Percentiles rank a stretch among this genome's conserved stretches.
Conservation (phyloP, 2,329 filamentous ascomycete species). For the Fusarium nurragi region DNA sequence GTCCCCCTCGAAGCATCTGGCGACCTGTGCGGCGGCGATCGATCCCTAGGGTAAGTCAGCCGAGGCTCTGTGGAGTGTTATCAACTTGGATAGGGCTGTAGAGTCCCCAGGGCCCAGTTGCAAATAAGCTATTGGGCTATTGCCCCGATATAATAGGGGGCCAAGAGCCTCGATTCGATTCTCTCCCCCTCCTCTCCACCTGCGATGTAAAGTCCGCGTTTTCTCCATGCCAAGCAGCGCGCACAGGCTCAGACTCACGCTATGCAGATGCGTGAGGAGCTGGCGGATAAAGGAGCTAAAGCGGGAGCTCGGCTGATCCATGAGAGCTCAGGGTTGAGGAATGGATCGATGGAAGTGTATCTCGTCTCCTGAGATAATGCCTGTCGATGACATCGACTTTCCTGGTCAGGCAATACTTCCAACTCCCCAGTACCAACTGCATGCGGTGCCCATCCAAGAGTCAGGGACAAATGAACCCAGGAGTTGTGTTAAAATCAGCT, state of each 20-base stretch:
- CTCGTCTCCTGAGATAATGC: constrained; percentile 3
- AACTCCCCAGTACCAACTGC: too few species aligned
- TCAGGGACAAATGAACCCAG: too few species aligned
- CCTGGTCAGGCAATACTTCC: neutral
- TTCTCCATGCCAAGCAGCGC: constrained; percentile 10
- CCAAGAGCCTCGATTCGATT: constrained; percentile 11
- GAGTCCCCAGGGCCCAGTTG: neutral
- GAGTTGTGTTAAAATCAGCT: neutral
- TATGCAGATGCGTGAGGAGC: neutral
- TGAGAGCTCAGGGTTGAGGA: neutral
- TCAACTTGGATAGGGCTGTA: constrained; percentile 30
- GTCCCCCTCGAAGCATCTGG: constrained; percentile 1
- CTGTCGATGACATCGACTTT: neutral
- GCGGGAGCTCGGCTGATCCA: constrained; percentile 20
- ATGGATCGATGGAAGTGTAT: constrained; percentile 12
- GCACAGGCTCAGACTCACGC: neutral
- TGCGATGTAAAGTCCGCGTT: neutral
- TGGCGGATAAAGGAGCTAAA: constrained; percentile 2
- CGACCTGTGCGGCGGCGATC: constrained; percentile 8
- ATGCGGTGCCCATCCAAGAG: neutral
- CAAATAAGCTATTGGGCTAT: neutral
- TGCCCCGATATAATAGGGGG: constrained; percentile 2
- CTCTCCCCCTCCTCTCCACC: neutral
- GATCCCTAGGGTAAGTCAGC: constrained; percentile 17
- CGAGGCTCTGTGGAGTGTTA: constrained; percentile 28